Evolutionary conservation across 2,329 filamentous ascomycete genomes (phyloP), one percentile per base, ranked within the genome.

Genomic region (Didymella exigua): DNA sequence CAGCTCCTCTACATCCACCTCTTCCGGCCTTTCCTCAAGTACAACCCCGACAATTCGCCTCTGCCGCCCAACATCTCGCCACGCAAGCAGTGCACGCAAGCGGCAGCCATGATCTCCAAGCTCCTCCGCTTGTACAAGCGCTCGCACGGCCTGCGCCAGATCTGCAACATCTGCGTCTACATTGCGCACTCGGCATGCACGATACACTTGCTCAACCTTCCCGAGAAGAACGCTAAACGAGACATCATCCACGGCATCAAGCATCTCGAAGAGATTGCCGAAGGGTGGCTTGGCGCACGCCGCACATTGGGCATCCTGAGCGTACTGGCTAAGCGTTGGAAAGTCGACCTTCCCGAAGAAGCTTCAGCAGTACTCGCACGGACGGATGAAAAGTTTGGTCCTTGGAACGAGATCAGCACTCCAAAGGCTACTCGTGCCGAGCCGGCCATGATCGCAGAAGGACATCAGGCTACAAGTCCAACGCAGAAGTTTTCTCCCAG

Each of bases 91-190:
- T 97, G 93, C 76, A 95, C 92, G 0, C 89, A 93, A 68, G 93
- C 95, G 48, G 93, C 95, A 0, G 87, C 88, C 2, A 87, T 88
- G 60, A 95, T 98, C 50, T 97, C 93, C 0, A 98, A 97, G 70
- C 80, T 97, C n/a, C 88, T 97, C 78, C 87, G 95, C 0, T 79
- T 97, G 1, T 99, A 98, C 77, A 97, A 96, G 74, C 91, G 93
- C 63, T 88, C 88, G 1, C 96, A 96, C 74, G 91, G 93, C 9
- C 78, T 98, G 11, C 87, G 91, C 4, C 93, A 98, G 72, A 96
- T 99, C 29, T 96, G 91, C 77, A 98, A 98, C 69, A 91, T 98
- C 66, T 93, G 90, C 3, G 92, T 98, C 0, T 99, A 99, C 74
- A 97, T 98, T 76, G 84, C 90, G 0, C 93, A 98, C 73, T 95